Conservation (phyloP, 148 eudicot genomes). For the Amaranthus hypochondriacus region DNA sequence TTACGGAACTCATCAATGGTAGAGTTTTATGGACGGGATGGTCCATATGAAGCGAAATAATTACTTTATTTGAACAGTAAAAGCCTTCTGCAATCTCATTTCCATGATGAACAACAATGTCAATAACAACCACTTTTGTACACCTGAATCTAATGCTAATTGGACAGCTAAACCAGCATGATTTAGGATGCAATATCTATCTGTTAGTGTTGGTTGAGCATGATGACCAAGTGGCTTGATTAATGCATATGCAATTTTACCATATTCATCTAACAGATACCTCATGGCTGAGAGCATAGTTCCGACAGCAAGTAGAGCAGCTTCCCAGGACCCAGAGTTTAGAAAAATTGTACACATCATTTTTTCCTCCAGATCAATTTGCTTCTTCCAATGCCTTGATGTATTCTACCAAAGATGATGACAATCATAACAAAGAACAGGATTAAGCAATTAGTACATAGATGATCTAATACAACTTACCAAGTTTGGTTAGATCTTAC, state of each 20-base stretch:
- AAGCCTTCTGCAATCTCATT: constrained; percentile 39
- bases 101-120: constrained; percentile 90
- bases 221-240: no score
- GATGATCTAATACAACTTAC: no score
- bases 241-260: no score
- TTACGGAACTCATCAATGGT: background rate
- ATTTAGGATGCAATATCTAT: no score
- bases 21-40: constrained; percentile 64
- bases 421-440: no score
- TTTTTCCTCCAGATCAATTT: constrained; percentile 19
- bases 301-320: constrained; percentile 84
- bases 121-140: constrained; percentile 60
- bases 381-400: constrained; percentile 60
- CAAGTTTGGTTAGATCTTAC: no score
- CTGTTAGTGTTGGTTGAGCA: no score
- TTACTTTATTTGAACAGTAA: constrained; percentile 35
- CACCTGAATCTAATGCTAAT: constrained; percentile 37
- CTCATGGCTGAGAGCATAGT: constrained; percentile 77
- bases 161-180: background rate
- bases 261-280: constrained; percentile 19
- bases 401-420: constrained; percentile 38
- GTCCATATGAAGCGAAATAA: constrained; percentile 88
- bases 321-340: constrained; percentile 84
- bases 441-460: no score
- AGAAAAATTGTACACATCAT: constrained; percentile 54